Conservation (phyloP, 768 basidiomycete species). For the Paxillus ammoniavirescens region DNA sequence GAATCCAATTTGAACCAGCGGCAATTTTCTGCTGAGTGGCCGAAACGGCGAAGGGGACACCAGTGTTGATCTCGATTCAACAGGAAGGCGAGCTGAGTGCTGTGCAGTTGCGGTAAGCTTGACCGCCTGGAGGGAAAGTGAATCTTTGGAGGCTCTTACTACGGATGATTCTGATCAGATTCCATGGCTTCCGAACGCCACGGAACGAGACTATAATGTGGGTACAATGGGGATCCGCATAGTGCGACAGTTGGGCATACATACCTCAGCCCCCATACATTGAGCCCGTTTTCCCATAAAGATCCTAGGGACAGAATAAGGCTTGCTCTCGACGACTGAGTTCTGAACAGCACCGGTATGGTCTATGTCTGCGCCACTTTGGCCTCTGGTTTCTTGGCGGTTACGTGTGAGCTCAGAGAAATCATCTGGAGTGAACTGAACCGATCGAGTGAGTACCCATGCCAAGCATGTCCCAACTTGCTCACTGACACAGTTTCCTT, state of each 20-base stretch:
- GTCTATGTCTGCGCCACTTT: slow-evolving; percentile 47
- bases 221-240: slow-evolving; percentile 3
- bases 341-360: slow-evolving; percentile 62
- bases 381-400: slow-evolving; percentile 48
- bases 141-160: slow-evolving; percentile 46
- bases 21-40: slow-evolving; percentile 46
- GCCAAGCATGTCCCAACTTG: not conserved
- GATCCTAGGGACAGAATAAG: slow-evolving; percentile 52
- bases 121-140: not conserved
- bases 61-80: slow-evolving; percentile 86
- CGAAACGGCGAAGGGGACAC: slow-evolving; percentile 86
- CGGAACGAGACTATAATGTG: slow-evolving; percentile 57
- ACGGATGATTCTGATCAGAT: slow-evolving; percentile 68
- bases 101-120: slow-evolving; percentile 28
- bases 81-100: slow-evolving; percentile 83
- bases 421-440: slow-evolving; percentile 76
- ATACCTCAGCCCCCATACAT: slow-evolving; percentile 82
- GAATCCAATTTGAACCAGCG: slow-evolving; percentile 94
- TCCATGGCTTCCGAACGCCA: slow-evolving; percentile 87
- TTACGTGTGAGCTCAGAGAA: slow-evolving; percentile 70
- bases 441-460: slow-evolving; percentile 14
- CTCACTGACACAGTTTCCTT: slow-evolving; percentile 47
- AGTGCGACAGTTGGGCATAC: slow-evolving; percentile 12
- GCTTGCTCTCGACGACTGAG: not conserved
- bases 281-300: slow-evolving; percentile 75